Percentiles rank a stretch among this genome's conserved stretches.
phyloP scores from a whole-genome alignment of 2,329 filamentous ascomycete species.

The Exserohilum rostratum region DNA sequence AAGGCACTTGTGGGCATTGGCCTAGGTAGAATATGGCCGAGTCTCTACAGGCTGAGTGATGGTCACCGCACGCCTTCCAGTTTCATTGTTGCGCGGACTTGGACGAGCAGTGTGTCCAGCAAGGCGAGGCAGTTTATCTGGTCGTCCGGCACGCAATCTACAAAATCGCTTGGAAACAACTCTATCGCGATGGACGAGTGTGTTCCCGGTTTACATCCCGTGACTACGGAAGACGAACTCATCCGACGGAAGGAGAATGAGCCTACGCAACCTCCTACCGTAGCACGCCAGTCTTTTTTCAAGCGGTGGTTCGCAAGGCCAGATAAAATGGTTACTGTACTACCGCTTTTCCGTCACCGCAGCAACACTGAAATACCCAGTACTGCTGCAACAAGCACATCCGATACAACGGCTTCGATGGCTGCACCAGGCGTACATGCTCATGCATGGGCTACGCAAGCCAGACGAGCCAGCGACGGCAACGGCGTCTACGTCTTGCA shows the following conservation, averaged over 20 bases:
- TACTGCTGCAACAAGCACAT: neutral
- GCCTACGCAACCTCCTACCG: neutral
- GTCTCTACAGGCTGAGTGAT: slow-evolving; percentile 27
- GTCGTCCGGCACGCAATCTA: slow-evolving; percentile 22
- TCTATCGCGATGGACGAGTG: slow-evolving; percentile 14
- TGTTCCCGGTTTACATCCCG: slow-evolving; percentile 2
- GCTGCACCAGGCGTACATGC: slow-evolving; percentile 22
- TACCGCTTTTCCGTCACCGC: slow-evolving; percentile 26
- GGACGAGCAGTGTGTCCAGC: slow-evolving; percentile 22
- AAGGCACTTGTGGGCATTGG: slow-evolving; percentile 31
- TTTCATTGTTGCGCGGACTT: slow-evolving; percentile 22
- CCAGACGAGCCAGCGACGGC: slow-evolving; percentile 3
- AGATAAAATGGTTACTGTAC: slow-evolving; percentile 8
- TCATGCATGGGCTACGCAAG: slow-evolving; percentile 33
- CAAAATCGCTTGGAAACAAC: slow-evolving; percentile 10
- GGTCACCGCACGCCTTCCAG: slow-evolving; percentile 20
- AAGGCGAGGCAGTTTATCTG: slow-evolving; percentile 36
- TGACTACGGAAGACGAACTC: slow-evolving; percentile 18
- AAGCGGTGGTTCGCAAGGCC: slow-evolving; percentile 24
- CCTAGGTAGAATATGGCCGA: slow-evolving; percentile 39
- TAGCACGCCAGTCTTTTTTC: slow-evolving; percentile 23
- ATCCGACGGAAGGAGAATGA: neutral
- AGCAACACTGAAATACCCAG: slow-evolving; percentile 7
- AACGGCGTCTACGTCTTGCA: slow-evolving; percentile 33
- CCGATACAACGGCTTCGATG: neutral